Percentiles rank a stretch among this genome's conserved stretches.
Evolutionary conservation across 116 monocot species (phyloP).

Genomic region (Phalaenopsis hybrid): DNA sequence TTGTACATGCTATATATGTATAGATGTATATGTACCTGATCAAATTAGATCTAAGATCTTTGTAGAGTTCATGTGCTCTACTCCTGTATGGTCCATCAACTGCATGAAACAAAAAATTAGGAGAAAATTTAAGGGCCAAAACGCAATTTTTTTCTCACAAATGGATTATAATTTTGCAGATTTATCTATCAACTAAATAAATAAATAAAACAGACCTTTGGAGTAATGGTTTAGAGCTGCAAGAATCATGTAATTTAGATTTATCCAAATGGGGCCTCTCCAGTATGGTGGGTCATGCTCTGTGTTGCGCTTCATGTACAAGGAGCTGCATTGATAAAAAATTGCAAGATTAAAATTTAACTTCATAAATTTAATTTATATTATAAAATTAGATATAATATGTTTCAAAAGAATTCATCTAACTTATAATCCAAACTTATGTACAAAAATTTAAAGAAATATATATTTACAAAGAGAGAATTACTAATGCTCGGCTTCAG

Average conservation of each 20-base stretch:
- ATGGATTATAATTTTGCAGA: too few species aligned
- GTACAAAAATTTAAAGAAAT: too few species aligned
- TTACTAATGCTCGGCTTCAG: too few species aligned
- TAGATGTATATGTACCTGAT: conserved; percentile 46
- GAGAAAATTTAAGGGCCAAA: not conserved
- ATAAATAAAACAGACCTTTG: conserved; percentile 29
- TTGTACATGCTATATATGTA: not conserved
- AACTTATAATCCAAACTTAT: too few species aligned
- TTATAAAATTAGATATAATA: too few species aligned
- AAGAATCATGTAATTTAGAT: conserved; percentile 97
- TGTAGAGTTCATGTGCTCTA: conserved; percentile 42
- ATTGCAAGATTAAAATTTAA: not conserved
- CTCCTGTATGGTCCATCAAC: conserved; percentile 69
- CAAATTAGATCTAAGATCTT: conserved; percentile 73
- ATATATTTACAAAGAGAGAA: too few species aligned
- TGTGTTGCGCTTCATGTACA: conserved; percentile 95
- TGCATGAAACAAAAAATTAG: conserved; percentile 18
- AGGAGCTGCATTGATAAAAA: conserved; percentile 42
- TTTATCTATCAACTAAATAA: too few species aligned
- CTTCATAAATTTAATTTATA: too few species aligned
- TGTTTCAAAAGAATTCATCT: not conserved
- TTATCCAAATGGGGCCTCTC: conserved; percentile 99
- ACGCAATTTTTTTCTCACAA: too few species aligned
- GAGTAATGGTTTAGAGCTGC: conserved; percentile 86
- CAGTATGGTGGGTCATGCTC: conserved; percentile 98